These are phyloP conservation scores for Musa itinerans DNA, from an alignment of 176 grass and related monocot species.

Conservation along the genomic window DNA sequence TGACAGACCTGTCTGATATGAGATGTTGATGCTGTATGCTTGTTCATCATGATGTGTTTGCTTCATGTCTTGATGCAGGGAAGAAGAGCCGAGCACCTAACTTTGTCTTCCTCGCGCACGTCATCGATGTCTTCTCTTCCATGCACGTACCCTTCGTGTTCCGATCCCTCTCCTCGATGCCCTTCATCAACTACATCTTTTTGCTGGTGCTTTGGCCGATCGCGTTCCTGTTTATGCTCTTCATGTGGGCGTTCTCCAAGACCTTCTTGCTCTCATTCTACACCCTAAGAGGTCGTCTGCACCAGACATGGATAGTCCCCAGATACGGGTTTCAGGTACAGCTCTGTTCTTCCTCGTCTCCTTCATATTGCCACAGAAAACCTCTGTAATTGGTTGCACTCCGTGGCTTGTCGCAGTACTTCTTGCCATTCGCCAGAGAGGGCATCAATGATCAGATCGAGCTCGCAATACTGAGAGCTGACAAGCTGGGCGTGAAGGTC, in stretches of 20 bases:
- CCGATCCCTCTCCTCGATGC: background rate
- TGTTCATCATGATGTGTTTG: too few relatives aligned
- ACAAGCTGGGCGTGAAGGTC: slow-evolving; percentile 25
- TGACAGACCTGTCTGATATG: too few relatives aligned
- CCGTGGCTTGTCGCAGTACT: background rate
- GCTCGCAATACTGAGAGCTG: slow-evolving; percentile 19
- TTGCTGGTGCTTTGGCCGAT: slow-evolving; percentile 5
- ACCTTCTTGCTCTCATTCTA: slow-evolving; percentile 22
- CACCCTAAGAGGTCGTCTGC: slow-evolving; percentile 13
- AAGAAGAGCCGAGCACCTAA: slow-evolving; percentile 11
- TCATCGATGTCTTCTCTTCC: slow-evolving; percentile 15
- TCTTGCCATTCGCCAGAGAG: slow-evolving; percentile 3
- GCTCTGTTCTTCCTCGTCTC: background rate
- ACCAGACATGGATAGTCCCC: slow-evolving; percentile 23
- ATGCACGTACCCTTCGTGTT: slow-evolving; percentile 15
- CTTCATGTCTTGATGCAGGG: background rate
- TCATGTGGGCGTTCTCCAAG: slow-evolving; percentile 17
- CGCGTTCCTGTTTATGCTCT: background rate
- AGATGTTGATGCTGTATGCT: too few relatives aligned
- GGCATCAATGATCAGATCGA: slow-evolving; percentile 28
- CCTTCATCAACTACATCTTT: background rate
- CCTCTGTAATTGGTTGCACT: too few relatives aligned
- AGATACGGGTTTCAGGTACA: slow-evolving; percentile 27
- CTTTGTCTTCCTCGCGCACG: slow-evolving; percentile 23
- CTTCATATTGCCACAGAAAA: too few relatives aligned